A percentile compares a stretch with the other conserved stretches of the same genome.
phyloP scores from a whole-genome alignment of 2,329 filamentous ascomycete genomes.

The Karstenula rhodostoma region DNA sequence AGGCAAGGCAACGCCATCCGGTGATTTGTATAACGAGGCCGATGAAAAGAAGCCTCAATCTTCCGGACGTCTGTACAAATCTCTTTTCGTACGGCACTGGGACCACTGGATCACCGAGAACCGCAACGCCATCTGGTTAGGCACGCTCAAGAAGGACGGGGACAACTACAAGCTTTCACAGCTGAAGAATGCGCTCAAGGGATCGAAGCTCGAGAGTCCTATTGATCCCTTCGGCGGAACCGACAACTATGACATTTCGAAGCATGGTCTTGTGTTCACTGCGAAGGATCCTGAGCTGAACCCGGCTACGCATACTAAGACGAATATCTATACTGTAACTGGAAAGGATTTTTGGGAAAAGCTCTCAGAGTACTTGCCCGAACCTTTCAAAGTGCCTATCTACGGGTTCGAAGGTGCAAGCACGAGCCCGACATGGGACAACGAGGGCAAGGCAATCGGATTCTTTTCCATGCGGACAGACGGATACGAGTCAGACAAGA shows the following conservation, averaged over 20 bases:
- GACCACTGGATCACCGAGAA: constrained; percentile 76
- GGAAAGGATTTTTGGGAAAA: constrained; percentile 64
- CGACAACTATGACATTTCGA: constrained; percentile 80
- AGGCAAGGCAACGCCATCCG: constrained; percentile 72
- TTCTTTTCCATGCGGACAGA: constrained; percentile 81
- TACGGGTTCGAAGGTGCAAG: constrained; percentile 70
- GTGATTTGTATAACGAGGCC: constrained; percentile 72
- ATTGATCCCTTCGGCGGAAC: constrained; percentile 80
- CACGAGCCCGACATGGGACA: constrained; percentile 74
- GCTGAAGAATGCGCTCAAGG: constrained; percentile 71
- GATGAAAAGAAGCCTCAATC: constrained; percentile 67
- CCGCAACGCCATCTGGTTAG: constrained; percentile 77
- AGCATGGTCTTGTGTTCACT: constrained; percentile 73
- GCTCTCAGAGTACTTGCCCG: constrained; percentile 20
- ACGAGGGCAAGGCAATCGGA: constrained; percentile 72
- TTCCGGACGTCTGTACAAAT: constrained; percentile 75
- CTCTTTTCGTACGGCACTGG: constrained; percentile 84
- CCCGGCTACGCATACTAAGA: constrained; percentile 79
- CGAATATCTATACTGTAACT: constrained; percentile 78
- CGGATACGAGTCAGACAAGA: constrained; percentile 84
- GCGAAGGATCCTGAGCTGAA: constrained; percentile 77
- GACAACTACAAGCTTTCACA: constrained; percentile 50
- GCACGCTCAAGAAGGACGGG: constrained; percentile 57
- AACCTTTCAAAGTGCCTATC: constrained; percentile 64
- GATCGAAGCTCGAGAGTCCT: constrained; percentile 68